These are phyloP conservation scores for Favolaschia claudopus DNA, from an alignment of 768 basidiomycete species.

Conservation along the genomic window DNA sequence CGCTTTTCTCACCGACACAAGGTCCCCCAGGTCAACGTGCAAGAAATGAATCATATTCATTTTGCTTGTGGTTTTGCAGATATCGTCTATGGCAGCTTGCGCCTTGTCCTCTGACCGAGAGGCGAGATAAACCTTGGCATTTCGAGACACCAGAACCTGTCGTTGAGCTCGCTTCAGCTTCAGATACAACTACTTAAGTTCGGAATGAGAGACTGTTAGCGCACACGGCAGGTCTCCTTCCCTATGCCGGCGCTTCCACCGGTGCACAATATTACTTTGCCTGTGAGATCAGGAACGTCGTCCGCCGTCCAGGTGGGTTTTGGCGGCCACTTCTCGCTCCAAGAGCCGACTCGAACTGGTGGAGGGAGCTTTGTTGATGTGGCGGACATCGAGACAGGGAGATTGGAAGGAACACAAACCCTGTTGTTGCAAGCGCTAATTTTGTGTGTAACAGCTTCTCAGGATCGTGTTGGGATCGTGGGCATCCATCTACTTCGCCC, in stretches of 20 bases:
- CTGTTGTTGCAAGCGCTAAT: too few relatives aligned
- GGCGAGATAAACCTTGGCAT: slow-evolving; percentile 59
- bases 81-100: slow-evolving; percentile 45
- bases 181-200: neutral
- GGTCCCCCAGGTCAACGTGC: slow-evolving; percentile 43
- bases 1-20: slow-evolving; percentile 38
- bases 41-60: slow-evolving; percentile 44
- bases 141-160: slow-evolving; percentile 47
- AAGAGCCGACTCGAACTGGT: slow-evolving; percentile 19
- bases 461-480: too few relatives aligned
- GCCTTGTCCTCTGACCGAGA: slow-evolving; percentile 42
- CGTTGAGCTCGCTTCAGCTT: too few relatives aligned
- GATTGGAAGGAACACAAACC: too few relatives aligned
- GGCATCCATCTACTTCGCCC: too few relatives aligned
- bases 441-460: too few relatives aligned
- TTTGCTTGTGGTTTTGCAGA: slow-evolving; percentile 51
- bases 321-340: slow-evolving; percentile 33
- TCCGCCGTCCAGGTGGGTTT: slow-evolving; percentile 36
- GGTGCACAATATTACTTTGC: slow-evolving; percentile 43
- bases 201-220: neutral
- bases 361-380: slow-evolving; percentile 24
- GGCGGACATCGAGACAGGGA: neutral
- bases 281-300: slow-evolving; percentile 43
- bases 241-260: slow-evolving; percentile 33
- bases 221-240: slow-evolving; percentile 32